Evolutionary conservation across 164 flowering plant species (phyloP), one percentile per base, ranked within the genome.

Genomic region (Kingdonia uniflora): DNA sequence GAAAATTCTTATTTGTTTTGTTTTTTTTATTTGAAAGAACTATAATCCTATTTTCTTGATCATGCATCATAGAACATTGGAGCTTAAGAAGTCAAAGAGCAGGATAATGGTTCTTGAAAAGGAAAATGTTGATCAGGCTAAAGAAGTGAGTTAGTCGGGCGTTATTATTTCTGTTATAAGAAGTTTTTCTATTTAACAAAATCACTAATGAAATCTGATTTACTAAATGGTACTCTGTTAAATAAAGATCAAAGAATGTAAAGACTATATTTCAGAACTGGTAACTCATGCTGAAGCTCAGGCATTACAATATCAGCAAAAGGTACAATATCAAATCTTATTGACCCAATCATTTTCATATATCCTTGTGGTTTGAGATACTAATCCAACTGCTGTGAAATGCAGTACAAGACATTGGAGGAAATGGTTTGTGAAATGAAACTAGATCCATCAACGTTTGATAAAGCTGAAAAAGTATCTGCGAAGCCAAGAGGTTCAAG

Each of bases 241-340:
- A 39, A 37, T 76, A 65, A 55, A 87, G 94, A 73, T 88, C 61
- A 78, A 77, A 60, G 77, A 76, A 60, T 73, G 63, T 60, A 79
- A 68, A 64, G 86, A 76, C 19, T 80, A 86, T 65, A 80, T 86
- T 53, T 77, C 87, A 2, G 95, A 89, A 68, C 64, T 89, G 61
- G 62, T 79, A 20, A 49, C 86, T 75, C 97, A 89, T 71, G 78
- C 95, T 42, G 92, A 89, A 52, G 95, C 95, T 48, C 95, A 89
- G 61, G 80, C 97, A 60, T 73, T 75, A 24, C 79, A 80, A 39
- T 89, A 75, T 64, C 89, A 86, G 62, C 76, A 82, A 59, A 89
- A 84, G 92, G 97, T 86, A 80, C 19, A 44, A 39, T 12, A 14
- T 20, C 49, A 55, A 6, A 51, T 45, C 50, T 39, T n/a, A 37